Conservation (phyloP, 768 basidiomycete species). For the Suillus paluster region DNA sequence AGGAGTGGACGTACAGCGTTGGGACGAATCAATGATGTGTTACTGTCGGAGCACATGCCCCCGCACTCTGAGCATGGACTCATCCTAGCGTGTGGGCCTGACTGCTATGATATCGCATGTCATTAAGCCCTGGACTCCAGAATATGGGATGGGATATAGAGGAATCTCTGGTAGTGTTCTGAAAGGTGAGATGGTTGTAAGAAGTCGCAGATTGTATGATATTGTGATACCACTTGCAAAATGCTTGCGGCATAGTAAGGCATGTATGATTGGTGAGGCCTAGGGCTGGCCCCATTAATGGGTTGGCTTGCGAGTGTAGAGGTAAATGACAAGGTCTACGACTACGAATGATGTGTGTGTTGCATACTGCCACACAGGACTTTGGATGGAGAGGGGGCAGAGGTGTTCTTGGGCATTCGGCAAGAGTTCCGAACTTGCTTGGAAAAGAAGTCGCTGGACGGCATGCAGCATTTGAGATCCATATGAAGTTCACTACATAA, state of each 20-base stretch:
- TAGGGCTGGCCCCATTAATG: background rate
- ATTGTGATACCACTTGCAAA: background rate
- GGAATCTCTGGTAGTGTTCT: conserved; percentile 39
- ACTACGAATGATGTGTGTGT: background rate
- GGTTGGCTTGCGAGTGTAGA: background rate
- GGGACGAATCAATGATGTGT: conserved; percentile 46
- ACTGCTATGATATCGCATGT: conserved; percentile 39
- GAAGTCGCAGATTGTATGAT: background rate
- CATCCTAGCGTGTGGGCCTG: conserved; percentile 56
- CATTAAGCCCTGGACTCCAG: conserved; percentile 36
- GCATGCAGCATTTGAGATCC: no score
- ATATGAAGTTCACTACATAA: no score
- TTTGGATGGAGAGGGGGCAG: background rate
- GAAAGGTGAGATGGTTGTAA: conserved; percentile 10
- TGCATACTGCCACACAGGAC: background rate
- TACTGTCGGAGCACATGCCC: conserved; percentile 48
- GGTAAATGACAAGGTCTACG: background rate
- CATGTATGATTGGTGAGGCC: background rate
- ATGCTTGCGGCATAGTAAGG: background rate
- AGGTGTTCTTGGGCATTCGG: no score
- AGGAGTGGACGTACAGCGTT: conserved; percentile 42
- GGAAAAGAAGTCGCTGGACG: no score
- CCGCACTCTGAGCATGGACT: conserved; percentile 40
- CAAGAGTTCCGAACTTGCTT: no score
- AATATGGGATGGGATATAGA: conserved; percentile 42